Base-by-base conservation (phyloP, 768 basidiomycete species). In the Mycena kentingensis region DNA sequence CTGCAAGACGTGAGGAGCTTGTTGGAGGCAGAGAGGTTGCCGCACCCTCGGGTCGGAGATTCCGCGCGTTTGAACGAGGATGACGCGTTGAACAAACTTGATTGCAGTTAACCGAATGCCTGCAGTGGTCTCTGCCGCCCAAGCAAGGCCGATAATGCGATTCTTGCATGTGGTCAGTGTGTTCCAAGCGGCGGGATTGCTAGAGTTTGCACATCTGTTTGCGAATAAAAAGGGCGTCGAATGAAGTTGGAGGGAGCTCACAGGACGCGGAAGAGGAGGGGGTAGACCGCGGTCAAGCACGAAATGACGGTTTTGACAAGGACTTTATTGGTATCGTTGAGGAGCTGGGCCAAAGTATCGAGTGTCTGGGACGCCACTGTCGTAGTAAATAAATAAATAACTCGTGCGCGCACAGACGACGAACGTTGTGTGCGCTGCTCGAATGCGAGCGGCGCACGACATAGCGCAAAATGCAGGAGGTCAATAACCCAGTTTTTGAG, bases 401-500 rank as follows among this genome's bases (percentile, higher is more conserved):
- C 62, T 64, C 58, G 62, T 57, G 54, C 60, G 57, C 64, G 65
- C 65, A 59, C 51, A 65, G 64, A 63, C n/a, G 63, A 91, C 94
- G 78, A 77, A 96, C 94, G 80, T 70, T 86, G 82, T 39, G 90
- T 84, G 71, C 90, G 86, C 61, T 81, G 78, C 28, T 96, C 93
- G 49, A 85, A 62, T 2, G 86, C 73, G 62, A 97, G 74, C 22
- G 73, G 77, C 28, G 91, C 88, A 57, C 91, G 84, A 65, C 86
- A 87, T 58, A 97, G 84, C 15, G 88, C 93, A 76, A 88, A 91
- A 65, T 93, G 90, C 44, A 97, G 75, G 57, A 96, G 81, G 71
- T 96, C 93, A 58, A 96, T 78, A 49, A 94, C 85, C 95, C 95
- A 98, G 77, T 83, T 77, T 76, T 91, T 92, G 77, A 97, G 79